Evolutionary conservation across 2,329 filamentous ascomycete species (phyloP).

Genomic region (Sordariomycetes sp.): DNA sequence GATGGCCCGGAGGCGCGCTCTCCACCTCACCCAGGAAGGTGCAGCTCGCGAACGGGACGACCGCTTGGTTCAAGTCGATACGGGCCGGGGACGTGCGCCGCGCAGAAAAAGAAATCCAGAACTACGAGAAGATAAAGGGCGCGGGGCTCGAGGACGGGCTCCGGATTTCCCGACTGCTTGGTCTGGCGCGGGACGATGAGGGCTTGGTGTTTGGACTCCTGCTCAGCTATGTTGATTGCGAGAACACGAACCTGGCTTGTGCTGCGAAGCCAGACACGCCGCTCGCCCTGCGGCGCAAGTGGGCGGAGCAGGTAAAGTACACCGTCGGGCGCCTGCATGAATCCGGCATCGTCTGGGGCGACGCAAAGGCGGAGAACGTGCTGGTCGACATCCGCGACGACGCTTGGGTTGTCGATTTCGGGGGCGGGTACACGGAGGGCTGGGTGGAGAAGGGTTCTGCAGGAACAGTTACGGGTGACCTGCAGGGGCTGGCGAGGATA

Average conservation of each 20-base stretch:
- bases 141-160: constrained; percentile 4
- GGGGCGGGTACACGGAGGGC: too few relatives aligned
- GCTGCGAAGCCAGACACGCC: background rate
- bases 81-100: constrained; percentile 4
- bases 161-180: constrained; percentile 8
- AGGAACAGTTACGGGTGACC: too few relatives aligned
- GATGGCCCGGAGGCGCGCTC: background rate
- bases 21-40: background rate
- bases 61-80: background rate
- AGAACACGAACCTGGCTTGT: background rate
- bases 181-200: constrained; percentile 5
- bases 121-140: constrained; percentile 8
- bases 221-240: constrained; percentile 9
- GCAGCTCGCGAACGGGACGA: background rate
- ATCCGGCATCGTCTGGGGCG: constrained; percentile 13
- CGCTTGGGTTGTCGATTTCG: too few relatives aligned
- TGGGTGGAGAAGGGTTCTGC: too few relatives aligned
- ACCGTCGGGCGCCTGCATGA: constrained; percentile 10
- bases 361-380: too few relatives aligned
- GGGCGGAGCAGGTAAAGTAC: constrained; percentile 9
- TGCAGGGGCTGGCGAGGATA: too few relatives aligned
- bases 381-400: too few relatives aligned
- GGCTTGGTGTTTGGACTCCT: constrained; percentile 8
- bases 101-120: constrained; percentile 6
- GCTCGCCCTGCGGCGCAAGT: constrained; percentile 7